Evolutionary conservation across 345 rosid genomes (phyloP).

Genomic region (Mercurialis annua): DNA sequence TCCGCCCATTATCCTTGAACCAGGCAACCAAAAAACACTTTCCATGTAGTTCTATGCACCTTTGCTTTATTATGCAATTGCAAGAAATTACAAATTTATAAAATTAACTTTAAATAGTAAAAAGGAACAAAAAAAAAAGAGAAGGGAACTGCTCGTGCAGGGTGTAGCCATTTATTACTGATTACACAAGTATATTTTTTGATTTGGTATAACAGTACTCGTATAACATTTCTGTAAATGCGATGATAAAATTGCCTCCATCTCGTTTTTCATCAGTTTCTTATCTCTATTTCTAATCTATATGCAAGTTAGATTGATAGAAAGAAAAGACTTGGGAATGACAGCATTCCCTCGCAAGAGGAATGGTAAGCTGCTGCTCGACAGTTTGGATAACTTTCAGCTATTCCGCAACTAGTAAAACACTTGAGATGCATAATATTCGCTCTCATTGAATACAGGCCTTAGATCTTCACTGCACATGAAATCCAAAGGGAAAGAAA

Average conservation of each 20-base stretch:
- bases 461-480: conserved; percentile 92
- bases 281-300: conserved; percentile 5
- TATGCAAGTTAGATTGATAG: neutral
- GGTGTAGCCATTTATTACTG: too few relatives aligned
- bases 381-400: neutral
- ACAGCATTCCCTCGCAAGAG: neutral
- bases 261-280: neutral
- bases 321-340: neutral
- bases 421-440: conserved; percentile 94
- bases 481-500: conserved; percentile 89
- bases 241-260: neutral
- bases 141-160: too few relatives aligned
- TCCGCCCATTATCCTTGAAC: too few relatives aligned
- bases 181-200: too few relatives aligned
- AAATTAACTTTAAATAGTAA: too few relatives aligned
- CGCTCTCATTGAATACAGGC: conserved; percentile 92
- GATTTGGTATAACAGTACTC: conserved; percentile 12
- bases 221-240: neutral
- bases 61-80: too few relatives aligned
- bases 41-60: too few relatives aligned
- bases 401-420: conserved; percentile 43
- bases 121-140: too few relatives aligned
- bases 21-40: too few relatives aligned
- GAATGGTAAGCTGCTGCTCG: neutral
- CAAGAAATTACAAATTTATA: too few relatives aligned